A percentile compares a stretch with the other conserved stretches of the same genome.
These are phyloP conservation scores for Sclerotinia spermophila DNA, from an alignment of 2,329 filamentous ascomycete genomes.

Conservation along the genomic window DNA sequence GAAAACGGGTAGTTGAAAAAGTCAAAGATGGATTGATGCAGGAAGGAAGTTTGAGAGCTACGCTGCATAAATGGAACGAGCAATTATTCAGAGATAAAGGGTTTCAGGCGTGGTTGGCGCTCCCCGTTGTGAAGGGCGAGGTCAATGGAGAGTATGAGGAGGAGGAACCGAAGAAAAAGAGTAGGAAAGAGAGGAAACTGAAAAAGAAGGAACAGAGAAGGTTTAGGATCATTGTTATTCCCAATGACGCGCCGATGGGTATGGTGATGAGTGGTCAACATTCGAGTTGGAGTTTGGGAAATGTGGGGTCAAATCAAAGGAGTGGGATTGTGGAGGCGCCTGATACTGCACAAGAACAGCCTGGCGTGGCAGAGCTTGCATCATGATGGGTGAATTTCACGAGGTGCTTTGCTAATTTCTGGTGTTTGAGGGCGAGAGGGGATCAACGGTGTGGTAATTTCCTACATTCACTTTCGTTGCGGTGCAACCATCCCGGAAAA, in stretches of 20 bases:
- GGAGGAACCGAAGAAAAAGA: not conserved
- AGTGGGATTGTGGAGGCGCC: slow-evolving; percentile 1
- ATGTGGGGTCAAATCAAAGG: not conserved
- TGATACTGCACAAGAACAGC: not conserved
- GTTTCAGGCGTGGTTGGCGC: slow-evolving; percentile 31
- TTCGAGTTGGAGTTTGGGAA: not conserved
- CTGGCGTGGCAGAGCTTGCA: not conserved
- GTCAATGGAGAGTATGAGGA: slow-evolving; percentile 4
- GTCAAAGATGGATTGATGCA: slow-evolving; percentile 27
- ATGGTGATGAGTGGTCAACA: not conserved
- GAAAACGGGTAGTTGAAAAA: slow-evolving; percentile 26
- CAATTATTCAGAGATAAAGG: slow-evolving; percentile 22
- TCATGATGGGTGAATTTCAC: not conserved
- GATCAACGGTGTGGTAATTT: not conserved
- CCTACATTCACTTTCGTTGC: not conserved
- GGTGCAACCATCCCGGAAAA: not conserved
- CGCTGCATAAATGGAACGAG: slow-evolving; percentile 28
- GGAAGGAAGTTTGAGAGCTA: slow-evolving; percentile 25
- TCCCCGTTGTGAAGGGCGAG: slow-evolving; percentile 25
- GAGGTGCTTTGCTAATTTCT: not conserved
- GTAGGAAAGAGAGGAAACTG: slow-evolving; percentile 11
- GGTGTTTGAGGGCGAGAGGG: not conserved
- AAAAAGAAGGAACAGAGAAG: slow-evolving; percentile 15
- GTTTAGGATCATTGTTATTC: slow-evolving; percentile 25
- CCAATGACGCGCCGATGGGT: not conserved